A percentile compares a stretch with the other conserved stretches of the same genome.
Evolutionary conservation across 1,284 basidiomycete genomes (phyloP).

Genomic region (Cryptococcus amylolentus): DNA sequence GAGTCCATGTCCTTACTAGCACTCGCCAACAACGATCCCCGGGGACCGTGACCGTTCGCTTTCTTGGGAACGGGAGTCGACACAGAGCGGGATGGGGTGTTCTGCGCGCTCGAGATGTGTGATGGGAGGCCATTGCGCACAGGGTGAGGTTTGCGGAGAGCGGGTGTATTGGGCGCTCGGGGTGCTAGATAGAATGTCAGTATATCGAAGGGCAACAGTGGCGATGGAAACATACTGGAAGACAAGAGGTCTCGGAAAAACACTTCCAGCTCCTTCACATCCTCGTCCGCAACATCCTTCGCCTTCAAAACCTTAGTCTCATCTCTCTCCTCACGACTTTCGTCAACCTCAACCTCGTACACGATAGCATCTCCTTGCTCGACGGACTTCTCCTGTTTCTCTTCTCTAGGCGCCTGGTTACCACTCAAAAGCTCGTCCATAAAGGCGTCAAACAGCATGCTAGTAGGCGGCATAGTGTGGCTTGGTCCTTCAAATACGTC

Average conservation of each 20-base stretch:
- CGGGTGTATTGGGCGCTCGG: background rate
- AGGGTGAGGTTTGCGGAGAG: conserved; percentile 2
- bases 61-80: conserved; percentile 7
- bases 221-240: background rate
- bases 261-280: conserved; percentile 25
- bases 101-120: background rate
- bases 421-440: conserved; percentile 61
- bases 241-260: conserved; percentile 27
- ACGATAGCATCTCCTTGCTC: conserved; percentile 4
- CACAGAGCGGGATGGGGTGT: background rate
- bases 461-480: conserved; percentile 74
- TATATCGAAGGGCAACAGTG: background rate
- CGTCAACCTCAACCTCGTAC: conserved; percentile 10
- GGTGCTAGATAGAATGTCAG: background rate
- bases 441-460: conserved; percentile 68
- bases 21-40: conserved; percentile 1
- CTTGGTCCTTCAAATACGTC: conserved; percentile 68
- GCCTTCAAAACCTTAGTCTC: background rate
- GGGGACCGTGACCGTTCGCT: conserved; percentile 9
- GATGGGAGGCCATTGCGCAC: background rate
- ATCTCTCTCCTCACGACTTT: background rate
- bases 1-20: conserved; percentile 2
- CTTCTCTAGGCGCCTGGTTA: background rate
- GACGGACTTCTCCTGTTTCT: background rate
- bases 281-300: conserved; percentile 18